Evolutionary conservation across 2,329 filamentous ascomycete species (phyloP), one percentile per base, ranked within the genome.

Genomic region (Graphilbum ipis-grandicollis): DNA sequence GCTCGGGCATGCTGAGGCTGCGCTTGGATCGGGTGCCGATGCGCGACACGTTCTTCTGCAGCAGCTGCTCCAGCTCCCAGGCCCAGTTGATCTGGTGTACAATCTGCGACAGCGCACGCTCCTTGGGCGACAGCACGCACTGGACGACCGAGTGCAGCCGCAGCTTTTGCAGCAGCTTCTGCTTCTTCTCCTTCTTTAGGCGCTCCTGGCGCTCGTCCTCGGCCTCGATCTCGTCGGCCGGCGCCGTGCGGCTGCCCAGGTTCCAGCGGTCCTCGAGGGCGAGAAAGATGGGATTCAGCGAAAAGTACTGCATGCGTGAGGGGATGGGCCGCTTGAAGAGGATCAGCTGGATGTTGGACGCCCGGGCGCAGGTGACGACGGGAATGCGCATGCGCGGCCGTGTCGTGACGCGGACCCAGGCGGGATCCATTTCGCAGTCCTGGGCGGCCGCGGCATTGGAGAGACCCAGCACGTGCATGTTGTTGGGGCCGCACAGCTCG

Each of bases 81-180:
- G 86, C 84, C 66, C 90, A 98, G 51, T 98, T 98, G 53, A 96
- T 79, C 57, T 96, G 88, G 48, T 86, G 84, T 46, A 94, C 71
- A 40, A 96, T 86, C 39, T 73, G 74, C 5, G 78, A 69, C 22
- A 98, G 62, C 2, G 81, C 79, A 43, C 74, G 69, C 53, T 98
- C 90, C 49, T 93, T 88, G 41, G 76, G 71, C 1, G 88, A 90
- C 3, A 77, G 72, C 3, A 71, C 60, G 50, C 81, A 81, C 45
- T 75, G 75, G 37, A 81, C 63, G 5, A 98, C 84, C 2, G 80
- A 88, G 54, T 98, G 92, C 44, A 84, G 67, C 50, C 79, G 84
- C 34, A 96, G 60, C 56, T 96, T 96, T 46, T 93, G 75, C 5
- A 90, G 75, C 30, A 98, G 60, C 37, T 69, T 69, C 45, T 65